A percentile compares a stretch with the other conserved stretches of the same genome.
Conservation (phyloP, 345 rosid genomes). For the Aegle marmelos region DNA sequence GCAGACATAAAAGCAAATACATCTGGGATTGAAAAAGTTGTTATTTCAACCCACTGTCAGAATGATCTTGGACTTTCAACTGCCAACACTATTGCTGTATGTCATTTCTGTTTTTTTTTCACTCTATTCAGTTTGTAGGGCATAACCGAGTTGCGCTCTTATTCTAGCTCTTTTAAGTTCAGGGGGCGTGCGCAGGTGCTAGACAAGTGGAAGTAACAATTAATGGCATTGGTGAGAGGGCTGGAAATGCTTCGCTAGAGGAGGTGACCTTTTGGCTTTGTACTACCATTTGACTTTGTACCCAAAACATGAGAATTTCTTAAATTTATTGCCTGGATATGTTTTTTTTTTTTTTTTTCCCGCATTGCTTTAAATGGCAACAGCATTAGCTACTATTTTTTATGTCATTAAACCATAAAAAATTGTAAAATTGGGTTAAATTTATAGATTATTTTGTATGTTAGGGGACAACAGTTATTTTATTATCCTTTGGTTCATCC, state of each 20-base stretch:
- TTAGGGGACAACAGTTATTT: not conserved
- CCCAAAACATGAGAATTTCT: not conserved
- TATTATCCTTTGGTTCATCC: not conserved
- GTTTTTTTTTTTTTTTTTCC: not conserved
- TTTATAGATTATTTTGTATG: not conserved
- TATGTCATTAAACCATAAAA: not conserved
- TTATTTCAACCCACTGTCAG: constrained; percentile 96
- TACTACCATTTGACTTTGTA: not conserved
- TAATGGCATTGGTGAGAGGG: constrained; percentile 98
- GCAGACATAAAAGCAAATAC: constrained; percentile 89
- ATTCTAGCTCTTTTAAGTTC: constrained; percentile 22
- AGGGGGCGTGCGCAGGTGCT: constrained; percentile 93
- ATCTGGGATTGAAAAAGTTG: constrained; percentile 77
- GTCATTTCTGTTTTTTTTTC: constrained; percentile 11
- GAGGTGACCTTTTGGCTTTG: constrained; percentile 48
- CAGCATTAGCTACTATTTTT: not conserved
- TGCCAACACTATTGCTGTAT: constrained; percentile 89
- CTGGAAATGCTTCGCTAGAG: constrained; percentile 97
- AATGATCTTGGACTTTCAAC: constrained; percentile 99
- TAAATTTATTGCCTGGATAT: not conserved
- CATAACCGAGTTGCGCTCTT: constrained; percentile 17
- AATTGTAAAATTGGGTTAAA: not conserved
- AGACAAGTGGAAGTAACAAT: constrained; percentile 95
- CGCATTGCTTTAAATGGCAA: not conserved
- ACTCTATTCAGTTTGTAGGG: not conserved